Percentiles rank a stretch among this genome's conserved stretches.
phyloP scores from a whole-genome alignment of 768 basidiomycete species.

The Serendipita sp. region DNA sequence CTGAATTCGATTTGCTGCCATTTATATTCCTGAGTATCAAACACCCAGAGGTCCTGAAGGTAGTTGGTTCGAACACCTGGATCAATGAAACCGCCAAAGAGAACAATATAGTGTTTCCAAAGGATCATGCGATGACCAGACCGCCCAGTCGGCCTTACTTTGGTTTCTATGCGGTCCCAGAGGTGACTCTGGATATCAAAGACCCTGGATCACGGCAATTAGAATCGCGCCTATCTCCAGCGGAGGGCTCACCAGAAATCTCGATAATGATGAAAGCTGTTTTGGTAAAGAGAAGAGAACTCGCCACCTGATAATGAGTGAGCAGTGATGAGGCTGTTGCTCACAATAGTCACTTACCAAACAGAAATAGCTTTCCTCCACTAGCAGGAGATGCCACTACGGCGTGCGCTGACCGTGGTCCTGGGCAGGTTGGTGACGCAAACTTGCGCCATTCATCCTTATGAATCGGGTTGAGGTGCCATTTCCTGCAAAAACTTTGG shows the following conservation, averaged over 20 bases:
- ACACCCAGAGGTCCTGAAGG: slow-evolving; percentile 70
- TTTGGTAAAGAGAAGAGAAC: slow-evolving; percentile 71
- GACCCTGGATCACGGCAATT: slow-evolving; percentile 9
- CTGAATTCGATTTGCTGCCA: slow-evolving; percentile 68
- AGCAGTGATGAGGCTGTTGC: not conserved
- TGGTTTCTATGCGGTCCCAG: slow-evolving; percentile 86
- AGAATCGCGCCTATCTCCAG: not conserved
- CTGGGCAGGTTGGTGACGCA: slow-evolving; percentile 69
- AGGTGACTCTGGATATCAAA: slow-evolving; percentile 64
- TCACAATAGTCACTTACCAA: slow-evolving; percentile 30
- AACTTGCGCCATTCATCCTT: slow-evolving; percentile 84
- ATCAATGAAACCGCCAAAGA: slow-evolving; percentile 87
- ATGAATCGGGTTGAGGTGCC: not conserved
- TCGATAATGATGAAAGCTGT: slow-evolving; percentile 72
- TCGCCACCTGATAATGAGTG: slow-evolving; percentile 45
- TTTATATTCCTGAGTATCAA: slow-evolving; percentile 71
- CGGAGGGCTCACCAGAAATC: slow-evolving; percentile 51
- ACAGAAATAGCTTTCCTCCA: slow-evolving; percentile 79
- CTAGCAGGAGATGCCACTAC: slow-evolving; percentile 54
- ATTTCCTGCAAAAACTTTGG: not conserved
- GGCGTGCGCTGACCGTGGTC: slow-evolving; percentile 77
- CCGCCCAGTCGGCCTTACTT: slow-evolving; percentile 58
- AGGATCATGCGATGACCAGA: slow-evolving; percentile 80
- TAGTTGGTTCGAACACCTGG: slow-evolving; percentile 72
- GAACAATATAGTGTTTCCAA: slow-evolving; percentile 74